phyloP scores from a whole-genome alignment of 208 protist species.

The Wallacemonas sp. region DNA sequence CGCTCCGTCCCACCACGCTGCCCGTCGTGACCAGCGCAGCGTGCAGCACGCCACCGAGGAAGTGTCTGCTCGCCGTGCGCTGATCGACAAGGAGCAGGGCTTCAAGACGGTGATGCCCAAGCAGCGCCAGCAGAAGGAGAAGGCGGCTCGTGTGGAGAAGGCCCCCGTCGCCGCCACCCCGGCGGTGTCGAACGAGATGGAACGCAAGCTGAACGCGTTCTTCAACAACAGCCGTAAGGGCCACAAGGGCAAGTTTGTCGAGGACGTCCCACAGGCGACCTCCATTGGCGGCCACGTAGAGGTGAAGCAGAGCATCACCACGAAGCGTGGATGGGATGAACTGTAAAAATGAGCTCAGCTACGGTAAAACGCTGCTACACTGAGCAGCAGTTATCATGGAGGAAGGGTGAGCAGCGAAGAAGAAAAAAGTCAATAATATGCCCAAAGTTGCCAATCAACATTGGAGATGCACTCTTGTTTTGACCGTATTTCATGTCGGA shows the following conservation, averaged over 20 bases:
- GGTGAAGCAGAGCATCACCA: slow-evolving; percentile 38
- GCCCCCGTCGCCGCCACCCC: not conserved
- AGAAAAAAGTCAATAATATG: not conserved
- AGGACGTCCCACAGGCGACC: slow-evolving; percentile 18
- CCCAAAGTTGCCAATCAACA: no score
- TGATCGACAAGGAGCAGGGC: slow-evolving; percentile 46
- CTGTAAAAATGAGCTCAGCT: no score
- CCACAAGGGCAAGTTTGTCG: slow-evolving; percentile 30
- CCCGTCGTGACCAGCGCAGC: slow-evolving; percentile 24
- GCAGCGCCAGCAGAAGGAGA: slow-evolving; percentile 11
- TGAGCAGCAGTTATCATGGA: not conserved
- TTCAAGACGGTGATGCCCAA: slow-evolving; percentile 29
- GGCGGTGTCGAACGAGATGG: slow-evolving; percentile 55
- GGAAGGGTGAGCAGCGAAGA: not conserved
- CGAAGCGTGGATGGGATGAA: slow-evolving; percentile 27
- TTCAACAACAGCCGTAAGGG: slow-evolving; percentile 54
- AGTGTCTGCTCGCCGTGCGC: slow-evolving; percentile 26
- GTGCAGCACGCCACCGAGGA: slow-evolving; percentile 12
- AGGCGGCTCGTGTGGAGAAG: slow-evolving; percentile 12
- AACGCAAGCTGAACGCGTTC: slow-evolving; percentile 72
- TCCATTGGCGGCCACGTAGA: slow-evolving; percentile 29
- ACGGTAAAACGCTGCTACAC: not conserved
- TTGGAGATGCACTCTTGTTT: no score
- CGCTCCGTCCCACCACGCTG: slow-evolving; percentile 30
- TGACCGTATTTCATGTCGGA: no score